A percentile compares a stretch with the other conserved stretches of the same genome.
These are phyloP conservation scores for Polychytrium aggregatum DNA, from an alignment of 192 early-diverging fungal genomes.

Conservation along the genomic window DNA sequence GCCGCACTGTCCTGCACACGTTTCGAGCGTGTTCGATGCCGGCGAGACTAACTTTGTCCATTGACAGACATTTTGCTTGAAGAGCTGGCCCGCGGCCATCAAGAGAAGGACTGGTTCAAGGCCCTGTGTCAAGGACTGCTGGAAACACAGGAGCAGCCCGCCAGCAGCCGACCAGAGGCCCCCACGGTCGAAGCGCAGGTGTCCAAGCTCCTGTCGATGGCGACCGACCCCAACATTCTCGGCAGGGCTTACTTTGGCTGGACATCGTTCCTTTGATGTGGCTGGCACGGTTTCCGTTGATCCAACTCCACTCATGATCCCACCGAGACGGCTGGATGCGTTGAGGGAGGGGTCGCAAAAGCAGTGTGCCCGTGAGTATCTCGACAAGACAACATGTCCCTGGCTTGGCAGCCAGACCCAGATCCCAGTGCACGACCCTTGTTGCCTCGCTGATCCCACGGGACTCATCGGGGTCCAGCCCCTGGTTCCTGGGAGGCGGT, in stretches of 20 bases:
- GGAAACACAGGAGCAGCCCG: slow-evolving; percentile 37
- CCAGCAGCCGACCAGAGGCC: slow-evolving; percentile 29
- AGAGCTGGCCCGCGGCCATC: slow-evolving; percentile 55
- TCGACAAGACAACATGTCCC: too few species aligned
- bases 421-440: too few species aligned
- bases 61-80: slow-evolving; percentile 31
- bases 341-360: too few species aligned
- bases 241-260: slow-evolving; percentile 60
- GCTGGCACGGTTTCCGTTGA: too few species aligned
- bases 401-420: too few species aligned
- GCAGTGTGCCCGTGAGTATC: too few species aligned
- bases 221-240: slow-evolving; percentile 58
- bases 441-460: too few species aligned
- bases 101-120: slow-evolving; percentile 38
- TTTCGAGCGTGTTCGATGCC: neutral
- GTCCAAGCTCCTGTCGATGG: slow-evolving; percentile 61
- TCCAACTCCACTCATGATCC: too few species aligned
- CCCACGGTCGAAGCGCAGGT: slow-evolving; percentile 50
- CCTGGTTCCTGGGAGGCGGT: too few species aligned
- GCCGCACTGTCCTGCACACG: neutral
- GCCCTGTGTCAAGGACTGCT: slow-evolving; percentile 29
- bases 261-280: slow-evolving; percentile 31
- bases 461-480: too few species aligned
- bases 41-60: slow-evolving; percentile 8
- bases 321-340: too few species aligned